These are phyloP conservation scores for Malus sieversii DNA, from an alignment of 306 rosid genomes.

Conservation along the genomic window DNA sequence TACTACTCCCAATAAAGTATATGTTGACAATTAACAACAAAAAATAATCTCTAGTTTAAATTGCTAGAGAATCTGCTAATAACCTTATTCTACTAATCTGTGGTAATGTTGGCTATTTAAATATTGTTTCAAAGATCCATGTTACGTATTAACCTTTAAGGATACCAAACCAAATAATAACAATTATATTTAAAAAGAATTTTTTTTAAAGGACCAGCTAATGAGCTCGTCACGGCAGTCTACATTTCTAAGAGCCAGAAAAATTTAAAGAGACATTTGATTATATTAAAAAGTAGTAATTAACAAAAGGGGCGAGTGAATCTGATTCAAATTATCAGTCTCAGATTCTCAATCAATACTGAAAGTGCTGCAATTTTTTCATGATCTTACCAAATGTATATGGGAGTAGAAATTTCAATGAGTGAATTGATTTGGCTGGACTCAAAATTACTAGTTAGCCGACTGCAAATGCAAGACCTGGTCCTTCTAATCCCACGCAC, in stretches of 20 bases:
- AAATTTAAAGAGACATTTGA: no score
- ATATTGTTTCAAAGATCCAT: neutral
- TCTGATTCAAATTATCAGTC: neutral
- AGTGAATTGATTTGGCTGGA: neutral
- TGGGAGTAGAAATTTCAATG: neutral
- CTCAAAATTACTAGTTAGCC: neutral
- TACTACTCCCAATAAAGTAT: no score
- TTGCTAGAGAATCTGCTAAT: no score
- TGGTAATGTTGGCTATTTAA: neutral
- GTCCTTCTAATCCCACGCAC: neutral
- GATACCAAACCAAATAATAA: neutral
- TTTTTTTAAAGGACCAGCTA: no score
- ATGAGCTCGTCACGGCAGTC: rapidly evolving
- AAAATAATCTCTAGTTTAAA: neutral
- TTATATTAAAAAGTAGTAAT: neutral
- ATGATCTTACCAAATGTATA: neutral
- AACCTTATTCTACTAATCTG: no score
- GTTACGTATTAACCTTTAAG: neutral
- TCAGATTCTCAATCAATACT: neutral
- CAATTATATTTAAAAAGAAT: no score
- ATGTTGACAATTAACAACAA: neutral
- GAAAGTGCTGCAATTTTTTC: neutral
- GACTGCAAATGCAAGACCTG: neutral
- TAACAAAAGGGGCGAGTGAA: neutral
- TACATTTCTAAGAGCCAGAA: rapidly evolving